Base-by-base conservation (phyloP, 1,284 basidiomycete species). In the Malassezia sympodialis region DNA sequence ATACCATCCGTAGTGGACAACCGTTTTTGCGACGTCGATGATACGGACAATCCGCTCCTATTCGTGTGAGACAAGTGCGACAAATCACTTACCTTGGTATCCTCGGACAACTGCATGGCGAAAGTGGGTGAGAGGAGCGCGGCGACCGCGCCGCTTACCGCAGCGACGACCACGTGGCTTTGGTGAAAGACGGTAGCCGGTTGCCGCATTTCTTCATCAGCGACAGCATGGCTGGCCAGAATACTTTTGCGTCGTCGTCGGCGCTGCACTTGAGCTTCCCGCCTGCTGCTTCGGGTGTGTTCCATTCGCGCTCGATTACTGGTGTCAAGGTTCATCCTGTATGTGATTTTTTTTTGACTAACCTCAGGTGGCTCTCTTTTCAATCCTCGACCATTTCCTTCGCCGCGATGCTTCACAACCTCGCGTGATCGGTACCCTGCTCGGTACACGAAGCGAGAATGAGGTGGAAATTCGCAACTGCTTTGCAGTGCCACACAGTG, bases 301-400 rank as follows among this genome's bases (percentile, higher is more conserved):
- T 72, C 52, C 64, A 68, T 59, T 73, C 69, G 28, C 68, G 70
- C 19, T 69, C 72, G 37, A 58, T 72, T 53, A 61, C 69, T 4
- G 59, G 63, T 32, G 72, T 74, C 32, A 64, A 66, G 46, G 68
- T 74, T 23, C 72, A 74, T 53, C 72, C 72, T 24, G 70, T 58
- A 40, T 17, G 56, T 58, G 11, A 4, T 30, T 30, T 34, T 6
- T 42, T 19, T 26, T 23, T 17, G 23, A 6, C 30, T 14, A 15
- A 17, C 15, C 15, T 0, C 19, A 58, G 56, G 56, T 68, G 42
- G 72, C 89, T 8, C 82, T 98, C 55, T 90, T 96, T 75, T 86
- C 88, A 55, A 90, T 96, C 78, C 84, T 98, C 62, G 93, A 96
- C 77, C 93, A 98, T 79, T 94, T 90, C 78, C 83, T 96, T 48